Evolutionary conservation across 2,329 filamentous ascomycete genomes (phyloP).

Genomic region (Dactylellina sp.): DNA sequence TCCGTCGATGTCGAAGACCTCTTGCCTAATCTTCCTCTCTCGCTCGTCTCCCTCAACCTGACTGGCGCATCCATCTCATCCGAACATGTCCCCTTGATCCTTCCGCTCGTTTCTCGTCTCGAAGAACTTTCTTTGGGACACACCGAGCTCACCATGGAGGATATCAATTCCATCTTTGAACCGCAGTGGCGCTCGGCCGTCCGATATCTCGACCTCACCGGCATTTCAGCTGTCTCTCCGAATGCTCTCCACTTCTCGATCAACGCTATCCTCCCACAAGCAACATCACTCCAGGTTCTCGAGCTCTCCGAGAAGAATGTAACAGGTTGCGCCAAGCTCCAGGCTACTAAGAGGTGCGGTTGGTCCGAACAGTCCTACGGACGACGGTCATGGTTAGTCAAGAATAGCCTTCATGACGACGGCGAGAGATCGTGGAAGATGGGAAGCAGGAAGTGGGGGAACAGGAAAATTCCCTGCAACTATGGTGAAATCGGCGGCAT

Average conservation of each 20-base stretch:
- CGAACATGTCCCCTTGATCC: slow-evolving; percentile 73
- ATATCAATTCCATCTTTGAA: slow-evolving; percentile 77
- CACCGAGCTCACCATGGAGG: slow-evolving; percentile 72
- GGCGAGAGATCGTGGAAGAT: slow-evolving; percentile 79
- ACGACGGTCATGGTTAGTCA: slow-evolving; percentile 74
- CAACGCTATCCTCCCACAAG: slow-evolving; percentile 63
- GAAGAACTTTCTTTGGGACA: slow-evolving; percentile 81
- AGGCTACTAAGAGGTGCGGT: slow-evolving; percentile 60
- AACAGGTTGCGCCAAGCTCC: slow-evolving; percentile 67
- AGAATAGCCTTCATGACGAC: slow-evolving; percentile 65
- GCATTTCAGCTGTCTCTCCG: slow-evolving; percentile 71
- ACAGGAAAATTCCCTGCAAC: slow-evolving; percentile 75
- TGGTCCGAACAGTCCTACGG: slow-evolving; percentile 69
- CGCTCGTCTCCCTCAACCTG: slow-evolving; percentile 78
- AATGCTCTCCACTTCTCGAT: slow-evolving; percentile 71
- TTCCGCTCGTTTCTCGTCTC: slow-evolving; percentile 76
- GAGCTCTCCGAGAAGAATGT: slow-evolving; percentile 79
- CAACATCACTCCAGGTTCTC: slow-evolving; percentile 78
- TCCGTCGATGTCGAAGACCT: slow-evolving; percentile 74
- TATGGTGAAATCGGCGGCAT: slow-evolving; percentile 70
- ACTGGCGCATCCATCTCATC: slow-evolving; percentile 78
- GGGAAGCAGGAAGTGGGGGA: slow-evolving; percentile 85
- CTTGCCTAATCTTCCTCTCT: slow-evolving; percentile 74
- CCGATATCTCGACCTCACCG: slow-evolving; percentile 81
- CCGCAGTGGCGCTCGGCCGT: slow-evolving; percentile 65